A percentile compares a stretch with the other conserved stretches of the same genome.
Conservation (phyloP, 148 eudicot genomes). For the Pouteria glomerata region DNA sequence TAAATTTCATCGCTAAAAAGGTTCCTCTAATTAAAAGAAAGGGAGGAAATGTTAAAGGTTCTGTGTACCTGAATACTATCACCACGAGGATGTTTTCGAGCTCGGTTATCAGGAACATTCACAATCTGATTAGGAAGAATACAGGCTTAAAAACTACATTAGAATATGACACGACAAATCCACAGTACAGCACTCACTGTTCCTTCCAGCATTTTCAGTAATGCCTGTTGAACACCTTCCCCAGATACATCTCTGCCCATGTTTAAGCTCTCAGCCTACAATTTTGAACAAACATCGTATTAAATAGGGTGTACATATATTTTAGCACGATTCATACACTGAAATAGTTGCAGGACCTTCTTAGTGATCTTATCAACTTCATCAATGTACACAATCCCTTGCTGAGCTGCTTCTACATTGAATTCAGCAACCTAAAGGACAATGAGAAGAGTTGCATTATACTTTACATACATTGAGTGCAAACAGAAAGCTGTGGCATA, state of each 20-base stretch:
- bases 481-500: neutral
- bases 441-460: neutral
- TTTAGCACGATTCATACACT: neutral
- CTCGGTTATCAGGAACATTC: slow-evolving; percentile 53
- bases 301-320: neutral
- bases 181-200: slow-evolving; percentile 23
- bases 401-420: slow-evolving; percentile 41
- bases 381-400: slow-evolving; percentile 46
- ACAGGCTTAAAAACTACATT: neutral
- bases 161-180: neutral
- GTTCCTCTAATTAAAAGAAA: no score
- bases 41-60: neutral
- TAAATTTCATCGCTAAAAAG: no score
- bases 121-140: slow-evolving; percentile 39
- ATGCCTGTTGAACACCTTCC: slow-evolving; percentile 46
- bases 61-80: slow-evolving; percentile 46
- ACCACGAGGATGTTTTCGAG: slow-evolving; percentile 42
- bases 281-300: neutral
- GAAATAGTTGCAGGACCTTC: slow-evolving; percentile 25
- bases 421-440: slow-evolving; percentile 32
- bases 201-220: slow-evolving; percentile 47
- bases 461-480: neutral
- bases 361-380: slow-evolving; percentile 43
- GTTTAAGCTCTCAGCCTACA: slow-evolving; percentile 35
- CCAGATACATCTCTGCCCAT: slow-evolving; percentile 43